phyloP scores from a whole-genome alignment of 441 rosid species.

The Jatropha multifida region DNA sequence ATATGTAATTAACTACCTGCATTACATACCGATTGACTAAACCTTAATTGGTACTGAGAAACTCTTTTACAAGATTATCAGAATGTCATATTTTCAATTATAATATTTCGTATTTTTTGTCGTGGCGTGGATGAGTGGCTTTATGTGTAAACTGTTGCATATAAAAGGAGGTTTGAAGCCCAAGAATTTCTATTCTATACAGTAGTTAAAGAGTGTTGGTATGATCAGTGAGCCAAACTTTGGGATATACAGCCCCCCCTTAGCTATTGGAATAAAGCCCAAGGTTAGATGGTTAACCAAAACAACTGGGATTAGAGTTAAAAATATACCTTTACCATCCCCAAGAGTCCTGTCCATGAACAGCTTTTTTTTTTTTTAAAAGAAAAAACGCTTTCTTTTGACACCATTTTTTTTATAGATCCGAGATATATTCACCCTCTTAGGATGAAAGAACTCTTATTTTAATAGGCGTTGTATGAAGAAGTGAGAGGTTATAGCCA shows the following conservation, averaged over 20 bases:
- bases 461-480: slow-evolving; percentile 25
- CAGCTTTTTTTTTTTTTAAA: slow-evolving; percentile 14
- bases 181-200: slow-evolving; percentile 13
- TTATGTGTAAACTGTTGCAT: slow-evolving; percentile 18
- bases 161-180: slow-evolving; percentile 26
- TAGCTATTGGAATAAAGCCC: slow-evolving; percentile 27
- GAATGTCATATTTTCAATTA: too few species aligned
- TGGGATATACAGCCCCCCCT: slow-evolving; percentile 38
- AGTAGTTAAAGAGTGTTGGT: slow-evolving; percentile 27
- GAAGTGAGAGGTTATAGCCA: slow-evolving; percentile 24
- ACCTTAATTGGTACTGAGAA: too few species aligned
- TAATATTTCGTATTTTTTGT: too few species aligned
- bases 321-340: slow-evolving; percentile 30
- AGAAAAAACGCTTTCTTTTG: slow-evolving; percentile 17
- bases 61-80: too few species aligned
- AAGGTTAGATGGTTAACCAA: slow-evolving; percentile 23
- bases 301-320: slow-evolving; percentile 31
- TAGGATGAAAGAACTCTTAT: slow-evolving; percentile 26
- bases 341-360: slow-evolving; percentile 50
- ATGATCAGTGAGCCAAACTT: slow-evolving; percentile 28
- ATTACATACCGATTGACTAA: too few species aligned
- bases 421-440: slow-evolving; percentile 55
- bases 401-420: slow-evolving; percentile 34
- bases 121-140: slow-evolving; percentile 18
- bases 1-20: too few species aligned